phyloP scores from a whole-genome alignment of 2,329 filamentous ascomycete genomes.

The Shiraia sp. region DNA sequence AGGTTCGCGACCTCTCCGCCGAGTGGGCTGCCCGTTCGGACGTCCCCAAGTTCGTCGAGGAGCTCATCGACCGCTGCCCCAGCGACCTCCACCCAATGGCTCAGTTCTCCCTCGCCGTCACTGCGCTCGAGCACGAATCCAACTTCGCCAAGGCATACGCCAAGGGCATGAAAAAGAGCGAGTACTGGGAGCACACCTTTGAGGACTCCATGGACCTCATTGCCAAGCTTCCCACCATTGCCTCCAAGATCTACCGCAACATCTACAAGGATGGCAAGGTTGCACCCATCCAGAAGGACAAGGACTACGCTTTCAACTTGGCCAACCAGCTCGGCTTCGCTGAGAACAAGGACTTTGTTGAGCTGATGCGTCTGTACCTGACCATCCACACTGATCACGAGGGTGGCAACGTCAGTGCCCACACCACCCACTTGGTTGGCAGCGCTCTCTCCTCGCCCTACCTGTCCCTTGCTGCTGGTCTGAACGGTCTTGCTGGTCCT shows the following conservation, averaged over 20 bases:
- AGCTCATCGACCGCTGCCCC: constrained; percentile 99
- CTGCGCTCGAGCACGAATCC: constrained; percentile 97
- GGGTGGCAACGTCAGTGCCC: constrained; percentile 97
- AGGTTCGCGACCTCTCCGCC: constrained; percentile 96
- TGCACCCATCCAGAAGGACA: constrained; percentile 91
- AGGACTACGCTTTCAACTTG: constrained; percentile 99
- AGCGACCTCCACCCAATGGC: constrained; percentile 99
- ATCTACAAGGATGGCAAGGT: constrained; percentile 99
- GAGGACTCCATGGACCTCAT: constrained; percentile 99
- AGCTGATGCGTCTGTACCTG: constrained; percentile 98
- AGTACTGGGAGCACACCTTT: constrained; percentile 99
- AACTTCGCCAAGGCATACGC: constrained; percentile 98
- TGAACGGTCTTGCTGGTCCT: constrained; percentile 96
- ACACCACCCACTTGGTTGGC: constrained; percentile 98
- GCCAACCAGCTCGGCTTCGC: constrained; percentile 98
- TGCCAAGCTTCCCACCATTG: constrained; percentile 98
- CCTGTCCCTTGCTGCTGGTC: constrained; percentile 92
- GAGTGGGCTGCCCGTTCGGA: constrained; percentile 98
- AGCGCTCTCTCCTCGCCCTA: constrained; percentile 95
- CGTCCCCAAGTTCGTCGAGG: constrained; percentile 96
- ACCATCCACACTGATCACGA: constrained; percentile 99
- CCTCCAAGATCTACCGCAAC: constrained; percentile 99
- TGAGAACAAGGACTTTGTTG: constrained; percentile 93
- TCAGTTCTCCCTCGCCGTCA: constrained; percentile 97
- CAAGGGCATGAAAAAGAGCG: constrained; percentile 98